Percentiles rank a stretch among this genome's conserved stretches.
These are phyloP conservation scores for Glomus cerebriforme DNA, from an alignment of 192 early-diverging fungal genomes.

Conservation along the genomic window DNA sequence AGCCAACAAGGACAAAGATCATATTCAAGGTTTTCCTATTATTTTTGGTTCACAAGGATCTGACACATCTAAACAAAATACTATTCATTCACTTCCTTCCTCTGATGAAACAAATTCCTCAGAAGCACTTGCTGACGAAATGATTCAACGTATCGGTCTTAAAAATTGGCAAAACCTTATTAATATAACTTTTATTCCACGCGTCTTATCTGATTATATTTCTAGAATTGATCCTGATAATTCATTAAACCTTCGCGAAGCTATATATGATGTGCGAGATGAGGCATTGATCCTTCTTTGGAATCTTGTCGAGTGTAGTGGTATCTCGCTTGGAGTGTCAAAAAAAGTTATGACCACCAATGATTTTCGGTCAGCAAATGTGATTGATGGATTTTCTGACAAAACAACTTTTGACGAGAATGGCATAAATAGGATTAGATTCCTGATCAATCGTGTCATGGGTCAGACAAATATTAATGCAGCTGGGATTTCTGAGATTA, in stretches of 20 bases:
- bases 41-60: conserved; percentile 3
- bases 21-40: neutral
- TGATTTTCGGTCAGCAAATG: neutral
- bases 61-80: neutral
- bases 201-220: neutral
- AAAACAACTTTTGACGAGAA: neutral
- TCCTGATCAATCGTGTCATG: neutral
- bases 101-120: neutral
- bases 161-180: neutral
- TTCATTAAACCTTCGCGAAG: neutral
- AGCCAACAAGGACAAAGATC: no score
- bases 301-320: neutral
- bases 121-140: neutral
- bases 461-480: neutral
- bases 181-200: neutral
- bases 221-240: conserved; percentile 1
- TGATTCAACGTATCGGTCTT: conserved; percentile 4
- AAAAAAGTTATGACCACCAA: neutral
- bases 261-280: neutral
- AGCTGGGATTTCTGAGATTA: neutral
- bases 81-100: neutral
- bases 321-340: neutral
- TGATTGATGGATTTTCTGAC: neutral
- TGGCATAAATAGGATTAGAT: neutral
- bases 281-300: neutral